Evolutionary conservation across 306 rosid species (phyloP).

Genomic region (Abrus pulchellus): DNA sequence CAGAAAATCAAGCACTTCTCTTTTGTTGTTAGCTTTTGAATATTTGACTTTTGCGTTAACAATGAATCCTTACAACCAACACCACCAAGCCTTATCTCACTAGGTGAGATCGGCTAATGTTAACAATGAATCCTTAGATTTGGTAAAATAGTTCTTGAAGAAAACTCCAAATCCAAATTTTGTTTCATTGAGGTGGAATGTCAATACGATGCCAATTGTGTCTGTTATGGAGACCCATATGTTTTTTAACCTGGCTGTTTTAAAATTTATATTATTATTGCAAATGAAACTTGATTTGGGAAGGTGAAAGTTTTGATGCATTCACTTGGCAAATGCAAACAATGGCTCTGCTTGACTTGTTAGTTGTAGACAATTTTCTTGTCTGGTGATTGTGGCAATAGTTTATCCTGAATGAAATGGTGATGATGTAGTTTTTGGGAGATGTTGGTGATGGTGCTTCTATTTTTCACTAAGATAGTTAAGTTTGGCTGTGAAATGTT

Average conservation of each 20-base stretch:
- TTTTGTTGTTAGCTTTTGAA: conserved; percentile 12
- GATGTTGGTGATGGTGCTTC: conserved; percentile 26
- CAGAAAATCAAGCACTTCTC: conserved; percentile 16
- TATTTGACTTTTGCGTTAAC: neutral
- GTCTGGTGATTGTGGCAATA: conserved; percentile 20
- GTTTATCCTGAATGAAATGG: conserved; percentile 20
- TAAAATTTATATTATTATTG: neutral
- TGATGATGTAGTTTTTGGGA: conserved; percentile 27
- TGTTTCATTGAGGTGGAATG: conserved; percentile 33
- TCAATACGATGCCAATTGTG: neutral
- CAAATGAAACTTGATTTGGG: conserved; percentile 10
- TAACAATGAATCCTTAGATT: conserved; percentile 15
- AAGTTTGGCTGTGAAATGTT: conserved; percentile 26
- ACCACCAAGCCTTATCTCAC: too few species aligned
- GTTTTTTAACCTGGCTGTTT: conserved; percentile 22
- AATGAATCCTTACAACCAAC: neutral
- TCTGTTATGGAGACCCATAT: conserved; percentile 34
- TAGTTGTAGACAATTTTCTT: conserved; percentile 6
- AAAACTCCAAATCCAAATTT: conserved; percentile 4
- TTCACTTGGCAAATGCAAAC: conserved; percentile 26
- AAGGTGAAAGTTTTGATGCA: conserved; percentile 23
- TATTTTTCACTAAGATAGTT: conserved; percentile 10
- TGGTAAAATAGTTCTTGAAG: conserved; percentile 13
- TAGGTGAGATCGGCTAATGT: neutral
- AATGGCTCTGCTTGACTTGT: conserved; percentile 19